Conservation (phyloP, 2,329 filamentous ascomycete genomes). For the Plenodomus tracheiphilus region DNA sequence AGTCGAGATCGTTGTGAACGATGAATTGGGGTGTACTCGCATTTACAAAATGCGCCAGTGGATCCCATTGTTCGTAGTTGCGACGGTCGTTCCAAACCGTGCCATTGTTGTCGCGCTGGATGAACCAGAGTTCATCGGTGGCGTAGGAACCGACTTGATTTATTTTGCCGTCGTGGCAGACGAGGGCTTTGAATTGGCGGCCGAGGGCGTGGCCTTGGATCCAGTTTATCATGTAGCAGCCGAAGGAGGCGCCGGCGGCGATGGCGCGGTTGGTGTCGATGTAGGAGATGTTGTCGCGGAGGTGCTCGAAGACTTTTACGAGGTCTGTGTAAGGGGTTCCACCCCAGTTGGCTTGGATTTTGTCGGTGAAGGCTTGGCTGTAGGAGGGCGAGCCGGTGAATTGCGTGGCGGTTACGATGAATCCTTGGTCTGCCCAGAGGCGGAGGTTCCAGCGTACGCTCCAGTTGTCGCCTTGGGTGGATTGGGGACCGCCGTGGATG, state of each 20-base stretch:
- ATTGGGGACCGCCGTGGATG: constrained; percentile 82
- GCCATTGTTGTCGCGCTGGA: constrained; percentile 50
- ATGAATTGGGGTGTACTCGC: constrained; percentile 88
- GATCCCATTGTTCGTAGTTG: constrained; percentile 62
- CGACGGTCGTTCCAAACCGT: constrained; percentile 45
- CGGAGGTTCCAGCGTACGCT: constrained; percentile 82
- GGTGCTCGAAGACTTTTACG: constrained; percentile 75
- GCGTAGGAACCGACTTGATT: constrained; percentile 56
- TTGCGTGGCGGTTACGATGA: constrained; percentile 78
- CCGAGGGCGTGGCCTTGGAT: constrained; percentile 85
- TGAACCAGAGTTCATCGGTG: constrained; percentile 58
- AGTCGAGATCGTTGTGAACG: constrained; percentile 87
- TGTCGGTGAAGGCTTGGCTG: constrained; percentile 75
- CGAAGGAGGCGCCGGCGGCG: constrained; percentile 65
- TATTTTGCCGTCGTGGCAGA: constrained; percentile 85
- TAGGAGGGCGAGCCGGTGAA: constrained; percentile 83
- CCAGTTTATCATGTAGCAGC: constrained; percentile 65
- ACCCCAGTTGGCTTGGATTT: constrained; percentile 80
- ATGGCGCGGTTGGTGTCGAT: constrained; percentile 73
- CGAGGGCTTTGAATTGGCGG: constrained; percentile 82
- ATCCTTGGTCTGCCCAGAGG: constrained; percentile 84
- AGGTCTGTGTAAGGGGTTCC: constrained; percentile 82
- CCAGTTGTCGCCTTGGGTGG: constrained; percentile 74
- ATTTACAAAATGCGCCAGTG: constrained; percentile 60
- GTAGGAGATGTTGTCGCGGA: constrained; percentile 66